Evolutionary conservation across 208 protist species (phyloP), one percentile per base, ranked within the genome.

Genomic region (Wallacemonas sp.): DNA sequence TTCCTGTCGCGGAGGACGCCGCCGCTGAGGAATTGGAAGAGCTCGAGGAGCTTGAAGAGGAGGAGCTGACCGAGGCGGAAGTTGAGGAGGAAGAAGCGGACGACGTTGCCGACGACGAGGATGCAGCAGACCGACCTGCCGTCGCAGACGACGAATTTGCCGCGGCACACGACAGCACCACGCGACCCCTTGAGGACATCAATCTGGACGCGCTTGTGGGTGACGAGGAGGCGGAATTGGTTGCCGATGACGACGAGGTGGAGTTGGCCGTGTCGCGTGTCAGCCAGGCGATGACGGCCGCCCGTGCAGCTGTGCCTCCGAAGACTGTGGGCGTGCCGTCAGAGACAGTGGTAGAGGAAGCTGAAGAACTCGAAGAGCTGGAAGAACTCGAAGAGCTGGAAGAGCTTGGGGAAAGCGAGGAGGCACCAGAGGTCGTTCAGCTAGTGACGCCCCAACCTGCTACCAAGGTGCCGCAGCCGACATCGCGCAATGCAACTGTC

Each of bases 81-180:
- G n/a, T n/a, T n/a, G n/a, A n/a, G n/a, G n/a, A n/a, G n/a, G 59
- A 69, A 17, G 53, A 49, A 42, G 41, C 45, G 28, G 58, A 58
- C 14, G 62, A 77, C 42, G 59, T 47, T 22, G 38, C 33, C n/a
- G 49, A 41, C 15, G 17, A 26, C 21, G 49, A 60, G 21, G 60
- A 76, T 2, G 55, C 47, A 24, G 26, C 33, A 5, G 60, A 67
- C 46, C 15, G 49, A 1, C 31, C 31, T 51, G 39, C 8, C 12
- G 47, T 14, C 1, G 30, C n/a, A 11, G 47, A 67, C n/a, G 59
- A 72, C 19, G 67, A 72, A 30, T 39, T 62, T 2, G 41, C 31
- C 17, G 22, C 28, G 27, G 42, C 1, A 30, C 14, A 39, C 38
- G 44, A 49, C 41, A 22, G 27, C 19, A 28, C 21, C 56, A 22